A percentile compares a stretch with the other conserved stretches of the same genome.
These are phyloP conservation scores for Chamaecyparis obtusa DNA, from an alignment of 75 land plant genomes.

Conservation along the genomic window DNA sequence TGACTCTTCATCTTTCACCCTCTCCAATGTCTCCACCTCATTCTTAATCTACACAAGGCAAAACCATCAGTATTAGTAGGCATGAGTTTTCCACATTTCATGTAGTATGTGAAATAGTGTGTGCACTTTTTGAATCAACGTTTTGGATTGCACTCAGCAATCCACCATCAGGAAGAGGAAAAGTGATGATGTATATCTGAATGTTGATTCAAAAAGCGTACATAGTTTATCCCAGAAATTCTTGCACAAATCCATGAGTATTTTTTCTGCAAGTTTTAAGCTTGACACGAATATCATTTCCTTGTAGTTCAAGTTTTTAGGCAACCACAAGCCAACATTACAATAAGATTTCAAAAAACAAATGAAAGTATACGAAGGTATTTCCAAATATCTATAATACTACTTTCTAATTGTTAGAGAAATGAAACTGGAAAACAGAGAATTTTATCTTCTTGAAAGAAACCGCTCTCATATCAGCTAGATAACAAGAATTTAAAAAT, in stretches of 20 bases:
- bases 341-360: background rate
- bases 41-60: constrained; percentile 33
- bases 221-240: too few relatives aligned
- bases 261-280: background rate
- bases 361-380: background rate
- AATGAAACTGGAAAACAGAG: background rate
- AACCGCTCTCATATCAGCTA: background rate
- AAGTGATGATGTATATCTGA: too few relatives aligned
- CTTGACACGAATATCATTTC: background rate
- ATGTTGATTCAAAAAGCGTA: too few relatives aligned
- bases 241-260: background rate
- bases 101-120: too few relatives aligned
- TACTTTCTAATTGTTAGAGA: background rate
- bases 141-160: too few relatives aligned
- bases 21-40: constrained; percentile 54
- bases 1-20: constrained; percentile 69
- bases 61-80: background rate
- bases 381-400: background rate
- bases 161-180: too few relatives aligned
- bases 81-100: too few relatives aligned
- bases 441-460: background rate
- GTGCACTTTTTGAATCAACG: too few relatives aligned
- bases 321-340: background rate
- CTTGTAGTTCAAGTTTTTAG: background rate
- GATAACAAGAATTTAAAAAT: background rate